Conservation (phyloP, 2,329 filamentous ascomycete genomes). For the Xylaria sp. region DNA sequence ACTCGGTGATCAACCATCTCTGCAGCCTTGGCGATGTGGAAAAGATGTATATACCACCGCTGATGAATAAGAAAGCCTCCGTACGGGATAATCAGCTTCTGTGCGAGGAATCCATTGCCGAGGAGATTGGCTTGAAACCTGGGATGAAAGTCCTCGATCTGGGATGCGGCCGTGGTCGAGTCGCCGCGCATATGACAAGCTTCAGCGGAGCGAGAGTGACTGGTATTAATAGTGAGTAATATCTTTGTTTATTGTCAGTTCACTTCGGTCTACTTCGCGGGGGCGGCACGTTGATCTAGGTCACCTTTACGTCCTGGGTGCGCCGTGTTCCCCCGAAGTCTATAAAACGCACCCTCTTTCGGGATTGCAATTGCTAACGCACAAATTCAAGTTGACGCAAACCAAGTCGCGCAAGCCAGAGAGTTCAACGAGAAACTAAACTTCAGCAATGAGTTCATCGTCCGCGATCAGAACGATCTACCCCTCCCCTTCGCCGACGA, state of each 20-base stretch:
- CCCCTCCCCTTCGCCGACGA: constrained; percentile 61
- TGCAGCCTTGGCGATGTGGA: constrained; percentile 66
- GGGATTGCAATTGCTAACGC: constrained; percentile 6
- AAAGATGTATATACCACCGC: constrained; percentile 67
- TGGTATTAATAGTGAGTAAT: constrained; percentile 57
- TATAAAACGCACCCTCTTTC: neutral
- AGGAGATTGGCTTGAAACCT: constrained; percentile 56
- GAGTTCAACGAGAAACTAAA: constrained; percentile 46
- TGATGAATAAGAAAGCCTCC: constrained; percentile 61
- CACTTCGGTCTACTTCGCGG: neutral
- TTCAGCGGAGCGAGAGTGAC: constrained; percentile 59
- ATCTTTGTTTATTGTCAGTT: neutral
- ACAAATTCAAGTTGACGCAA: constrained; percentile 54
- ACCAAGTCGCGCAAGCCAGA: constrained; percentile 53
- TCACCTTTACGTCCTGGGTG: neutral
- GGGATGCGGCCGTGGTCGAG: constrained; percentile 63
- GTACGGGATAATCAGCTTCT: constrained; percentile 63
- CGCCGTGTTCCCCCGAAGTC: neutral
- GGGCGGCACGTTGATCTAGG: neutral
- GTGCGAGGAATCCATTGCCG: constrained; percentile 61
- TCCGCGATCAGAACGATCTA: constrained; percentile 62
- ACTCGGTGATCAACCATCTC: constrained; percentile 64
- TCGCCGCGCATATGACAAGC: constrained; percentile 63
- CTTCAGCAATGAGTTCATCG: constrained; percentile 58
- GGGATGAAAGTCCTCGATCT: constrained; percentile 62